Conservation (phyloP, 345 rosid species). For the Sisymbrium irio region DNA sequence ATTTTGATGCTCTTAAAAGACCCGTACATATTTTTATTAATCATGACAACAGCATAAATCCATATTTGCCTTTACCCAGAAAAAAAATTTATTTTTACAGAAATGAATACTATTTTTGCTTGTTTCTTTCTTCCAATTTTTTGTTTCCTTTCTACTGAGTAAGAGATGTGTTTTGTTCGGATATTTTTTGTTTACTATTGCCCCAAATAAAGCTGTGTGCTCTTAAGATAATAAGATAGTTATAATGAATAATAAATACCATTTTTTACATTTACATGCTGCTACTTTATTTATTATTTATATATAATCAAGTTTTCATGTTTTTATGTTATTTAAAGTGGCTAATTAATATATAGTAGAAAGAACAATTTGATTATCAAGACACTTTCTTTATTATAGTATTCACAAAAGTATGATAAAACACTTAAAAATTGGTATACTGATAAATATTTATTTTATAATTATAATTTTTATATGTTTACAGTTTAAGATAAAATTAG, state of each 20-base stretch:
- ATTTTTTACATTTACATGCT: not conserved
- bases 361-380: too few species aligned
- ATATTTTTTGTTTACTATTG: not conserved
- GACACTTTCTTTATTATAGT: too few species aligned
- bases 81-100: not conserved
- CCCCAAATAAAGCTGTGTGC: not conserved
- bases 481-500: too few species aligned
- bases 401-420: too few species aligned
- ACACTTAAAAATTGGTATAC: too few species aligned
- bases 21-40: conserved; percentile 21
- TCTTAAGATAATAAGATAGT: not conserved
- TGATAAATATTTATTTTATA: too few species aligned
- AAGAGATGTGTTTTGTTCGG: not conserved
- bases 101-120: not conserved
- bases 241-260: not conserved
- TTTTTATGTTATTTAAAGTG: too few species aligned
- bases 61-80: not conserved
- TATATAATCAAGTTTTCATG: not conserved
- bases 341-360: too few species aligned
- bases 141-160: not conserved
- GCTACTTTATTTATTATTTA: not conserved
- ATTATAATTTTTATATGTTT: too few species aligned
- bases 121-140: not conserved
- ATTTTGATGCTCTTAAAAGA: conserved; percentile 25
- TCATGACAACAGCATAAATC: conserved; percentile 26